These are phyloP conservation scores for Ceriops zippeliana DNA, from an alignment of 345 rosid species.

Conservation along the genomic window DNA sequence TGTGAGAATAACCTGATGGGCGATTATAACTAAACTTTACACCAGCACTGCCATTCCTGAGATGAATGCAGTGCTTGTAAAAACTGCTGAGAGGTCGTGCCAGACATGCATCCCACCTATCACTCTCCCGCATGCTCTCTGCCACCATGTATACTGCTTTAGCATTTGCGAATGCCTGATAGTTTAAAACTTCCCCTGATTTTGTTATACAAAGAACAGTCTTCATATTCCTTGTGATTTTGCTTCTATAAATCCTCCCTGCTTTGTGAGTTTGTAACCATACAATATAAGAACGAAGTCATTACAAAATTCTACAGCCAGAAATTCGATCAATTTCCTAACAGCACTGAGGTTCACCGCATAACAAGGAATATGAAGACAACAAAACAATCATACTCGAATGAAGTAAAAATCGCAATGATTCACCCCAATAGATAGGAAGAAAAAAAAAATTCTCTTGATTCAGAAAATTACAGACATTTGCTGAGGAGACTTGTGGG, in stretches of 20 bases:
- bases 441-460: too few relatives aligned
- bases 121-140: conserved; percentile 94
- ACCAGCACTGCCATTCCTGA: conserved; percentile 49
- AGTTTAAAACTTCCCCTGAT: conserved; percentile 85
- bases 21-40: conserved; percentile 75
- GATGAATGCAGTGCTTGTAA: conserved; percentile 69
- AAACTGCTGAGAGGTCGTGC: conserved; percentile 87
- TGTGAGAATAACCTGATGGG: conserved; percentile 77
- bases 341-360: neutral
- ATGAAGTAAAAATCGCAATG: neutral
- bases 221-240: too few relatives aligned
- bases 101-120: conserved; percentile 94
- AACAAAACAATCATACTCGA: neutral
- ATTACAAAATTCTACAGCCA: neutral
- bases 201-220: conserved; percentile 90
- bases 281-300: neutral
- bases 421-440: too few relatives aligned
- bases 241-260: neutral
- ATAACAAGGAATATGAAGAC: neutral
- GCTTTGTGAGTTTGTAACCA: neutral
- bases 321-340: neutral
- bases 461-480: neutral
- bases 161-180: conserved; percentile 84
- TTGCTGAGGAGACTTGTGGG: neutral
- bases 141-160: conserved; percentile 85